Evolutionary conservation across 176 grass and related monocot species (phyloP), one percentile per base, ranked within the genome.

Genomic region (Carex pumila): DNA sequence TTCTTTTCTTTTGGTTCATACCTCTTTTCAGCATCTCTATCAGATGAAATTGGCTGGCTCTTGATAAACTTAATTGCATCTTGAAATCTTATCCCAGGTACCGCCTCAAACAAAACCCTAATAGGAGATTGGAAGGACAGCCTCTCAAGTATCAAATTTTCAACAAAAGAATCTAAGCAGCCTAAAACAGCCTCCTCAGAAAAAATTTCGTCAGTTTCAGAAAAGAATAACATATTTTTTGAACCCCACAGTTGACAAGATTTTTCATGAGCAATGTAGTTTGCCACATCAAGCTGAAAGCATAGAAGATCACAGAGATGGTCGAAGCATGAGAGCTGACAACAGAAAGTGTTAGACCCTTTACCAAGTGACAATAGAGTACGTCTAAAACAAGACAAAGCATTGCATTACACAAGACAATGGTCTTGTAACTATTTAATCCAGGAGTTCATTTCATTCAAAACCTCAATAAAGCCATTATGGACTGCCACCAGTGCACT

Each of bases 81-180:
- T 87, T 94, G 79, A 85, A 93, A 98, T 72, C 88, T 94, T 86
- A 98, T 98, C 58, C 70, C 91, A 71, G 95, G 92, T 81, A 98
- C 95, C 15, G 69, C 81, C 36, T 94, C 95, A 91, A 98, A 98
- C 32, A 98, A 77, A 56, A 98, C 92, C 87, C 85, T 98, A 79
- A 98, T 94, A 75, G 95, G 92, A 80, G 92, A 90, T 89, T 94
- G 95, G 82, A 94, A 91, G 66, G 90, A 90, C 85, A 98, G 49
- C 64, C 89, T 88, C 80, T 98, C 91, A 81, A 94, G 95, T 91
- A 98, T 93, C 79, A 98, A 87, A 81, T 98, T 98, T 80, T 98
- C 92, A 34, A 94, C 95, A 91, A 98, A 98, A 89, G 92, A 84
- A 52, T 98, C 95, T 81, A 84, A 73, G 85, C 89, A 87, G 65